Evolutionary conservation across 306 rosid genomes (phyloP), one percentile per base, ranked within the genome.

Genomic region (Dalbergia cultrata): DNA sequence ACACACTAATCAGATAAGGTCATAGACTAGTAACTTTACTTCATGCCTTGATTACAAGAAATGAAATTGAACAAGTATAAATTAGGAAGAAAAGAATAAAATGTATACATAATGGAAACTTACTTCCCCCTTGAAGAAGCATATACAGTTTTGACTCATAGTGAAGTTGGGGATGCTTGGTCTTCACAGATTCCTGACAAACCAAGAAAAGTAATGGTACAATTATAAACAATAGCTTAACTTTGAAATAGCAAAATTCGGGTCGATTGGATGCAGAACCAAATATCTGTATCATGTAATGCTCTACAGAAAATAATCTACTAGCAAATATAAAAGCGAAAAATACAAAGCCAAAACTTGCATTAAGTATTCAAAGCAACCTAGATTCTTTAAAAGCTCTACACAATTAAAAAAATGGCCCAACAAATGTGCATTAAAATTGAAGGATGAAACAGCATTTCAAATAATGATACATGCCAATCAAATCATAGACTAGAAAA

Each of bases 101-200:
- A 26, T 26, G 2, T 26, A 1, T 26, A 1, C 31, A 61, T 53
- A 13, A 58, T 44, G 64, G 67, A 74, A 84, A 89, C 99, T 53
- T 81, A 95, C 99, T 93, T 85, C 99, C 99, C 84, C 99, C 99
- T 86, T 95, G 98, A 67, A 95, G 99, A 87, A 95, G 97, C 94
- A 90, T 85, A 85, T 95, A 95, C 85, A 95, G 83, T 81, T 93
- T 95, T 66, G 99, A 93, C 89, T 95, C 99, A 79, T 95, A 95
- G 76, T 95, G 99, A 85, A 95, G 97, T 83, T 95, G 99, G 37
- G 99, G 99, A 79, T 95, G 99, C 84, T 93, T 95, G 76, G 98
- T 93, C 89, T 95, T 93, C 88, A 78, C 97, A 33, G 96, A 64
- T 88, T 95, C 99, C 99, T 95, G 90, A 65, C 70, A 61, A 67